Conservation (phyloP, 2,329 filamentous ascomycete species). For the Nannizziopsis barbatae region DNA sequence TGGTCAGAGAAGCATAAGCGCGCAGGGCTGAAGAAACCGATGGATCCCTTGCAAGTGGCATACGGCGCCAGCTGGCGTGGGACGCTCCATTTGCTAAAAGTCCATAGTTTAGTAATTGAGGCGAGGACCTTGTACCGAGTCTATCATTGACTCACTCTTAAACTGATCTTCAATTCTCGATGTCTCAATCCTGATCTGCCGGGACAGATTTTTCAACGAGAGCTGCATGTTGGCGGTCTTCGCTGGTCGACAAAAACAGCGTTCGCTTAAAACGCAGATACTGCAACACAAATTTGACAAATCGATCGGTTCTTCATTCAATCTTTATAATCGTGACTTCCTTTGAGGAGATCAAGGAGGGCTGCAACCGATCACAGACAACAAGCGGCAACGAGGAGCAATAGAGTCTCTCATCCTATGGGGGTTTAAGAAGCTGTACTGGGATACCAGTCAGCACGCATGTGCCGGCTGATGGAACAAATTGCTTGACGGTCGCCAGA, state of each 20-base stretch:
- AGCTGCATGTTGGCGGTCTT: neutral
- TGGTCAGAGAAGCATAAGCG: neutral
- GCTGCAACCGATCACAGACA: neutral
- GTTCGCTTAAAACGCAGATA: neutral
- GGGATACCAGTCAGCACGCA: conserved; percentile 1
- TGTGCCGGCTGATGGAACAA: conserved; percentile 4
- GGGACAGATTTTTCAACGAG: neutral
- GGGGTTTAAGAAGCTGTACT: conserved; percentile 2
- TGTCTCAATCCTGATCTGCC: no score
- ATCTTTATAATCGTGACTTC: no score
- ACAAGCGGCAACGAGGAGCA: neutral
- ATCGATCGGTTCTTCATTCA: neutral
- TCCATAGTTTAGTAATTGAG: neutral
- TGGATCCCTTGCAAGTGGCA: conserved; percentile 1
- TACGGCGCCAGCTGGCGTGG: neutral
- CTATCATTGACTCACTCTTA: no score
- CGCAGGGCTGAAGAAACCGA: neutral
- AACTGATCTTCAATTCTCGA: no score
- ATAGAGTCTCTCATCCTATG: neutral
- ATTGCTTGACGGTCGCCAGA: conserved; percentile 5
- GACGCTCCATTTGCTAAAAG: neutral
- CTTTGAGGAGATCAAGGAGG: neutral
- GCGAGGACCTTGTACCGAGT: neutral
- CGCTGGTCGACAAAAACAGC: neutral
- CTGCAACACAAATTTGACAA: neutral